Conservation (phyloP, 2,329 filamentous ascomycete genomes). For the Cladosporium sp. region DNA sequence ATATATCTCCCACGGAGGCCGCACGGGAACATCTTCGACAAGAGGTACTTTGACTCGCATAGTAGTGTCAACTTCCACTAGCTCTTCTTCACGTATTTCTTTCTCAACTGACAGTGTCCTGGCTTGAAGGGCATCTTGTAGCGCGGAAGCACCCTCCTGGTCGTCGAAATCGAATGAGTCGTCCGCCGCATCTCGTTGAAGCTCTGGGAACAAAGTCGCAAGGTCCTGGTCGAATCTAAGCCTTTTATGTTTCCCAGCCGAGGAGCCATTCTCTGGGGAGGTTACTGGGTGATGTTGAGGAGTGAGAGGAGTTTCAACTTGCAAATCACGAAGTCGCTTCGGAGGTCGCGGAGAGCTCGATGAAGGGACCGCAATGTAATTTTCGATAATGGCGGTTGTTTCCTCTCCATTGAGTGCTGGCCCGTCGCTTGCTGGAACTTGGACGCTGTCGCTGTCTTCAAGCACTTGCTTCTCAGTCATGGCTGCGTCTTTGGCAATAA, state of each 20-base stretch:
- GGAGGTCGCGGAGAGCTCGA: conserved; percentile 29
- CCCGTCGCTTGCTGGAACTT: neutral
- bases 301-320: conserved; percentile 43
- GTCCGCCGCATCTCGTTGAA: conserved; percentile 22
- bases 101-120: conserved; percentile 31
- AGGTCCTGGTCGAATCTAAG: conserved; percentile 35
- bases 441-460: conserved; percentile 23
- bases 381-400: neutral
- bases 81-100: conserved; percentile 24
- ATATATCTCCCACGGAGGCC: conserved; percentile 42
- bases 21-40: conserved; percentile 38
- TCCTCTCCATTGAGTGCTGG: neutral
- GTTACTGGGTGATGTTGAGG: conserved; percentile 25
- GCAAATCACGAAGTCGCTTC: conserved; percentile 32
- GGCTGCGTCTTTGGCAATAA: conserved; percentile 22
- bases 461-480: conserved; percentile 26
- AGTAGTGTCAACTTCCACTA: conserved; percentile 43
- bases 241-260: conserved; percentile 36
- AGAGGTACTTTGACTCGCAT: conserved; percentile 44
- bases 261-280: conserved; percentile 26
- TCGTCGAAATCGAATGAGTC: conserved; percentile 9
- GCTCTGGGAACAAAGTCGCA: conserved; percentile 23
- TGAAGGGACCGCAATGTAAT: neutral
- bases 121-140: conserved; percentile 29
- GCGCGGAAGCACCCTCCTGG: neutral